Conservation (phyloP, 2,329 filamentous ascomycete species). For the Aspergillus ustus region DNA sequence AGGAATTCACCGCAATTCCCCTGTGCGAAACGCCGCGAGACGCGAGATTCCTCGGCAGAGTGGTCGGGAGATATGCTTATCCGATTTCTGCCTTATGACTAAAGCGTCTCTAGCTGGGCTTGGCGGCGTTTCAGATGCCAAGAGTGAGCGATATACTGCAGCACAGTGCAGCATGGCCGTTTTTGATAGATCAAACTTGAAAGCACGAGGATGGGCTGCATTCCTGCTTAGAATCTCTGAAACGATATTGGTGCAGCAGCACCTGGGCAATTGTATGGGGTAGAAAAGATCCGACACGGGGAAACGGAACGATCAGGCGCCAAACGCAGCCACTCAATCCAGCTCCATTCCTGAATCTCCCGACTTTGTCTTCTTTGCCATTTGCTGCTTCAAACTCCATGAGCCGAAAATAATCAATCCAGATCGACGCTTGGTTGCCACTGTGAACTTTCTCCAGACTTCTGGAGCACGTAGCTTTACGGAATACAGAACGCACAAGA, state of each 20-base stretch:
- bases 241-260: neutral
- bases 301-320: conserved; percentile 10
- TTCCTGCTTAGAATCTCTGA: neutral
- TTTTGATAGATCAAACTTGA: neutral
- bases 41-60: neutral
- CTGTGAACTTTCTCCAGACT: neutral
- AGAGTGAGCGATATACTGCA: neutral
- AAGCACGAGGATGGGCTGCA: neutral
- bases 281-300: conserved; percentile 16
- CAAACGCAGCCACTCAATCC: conserved; percentile 23
- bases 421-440: conserved; percentile 12
- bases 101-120: neutral
- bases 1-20: neutral
- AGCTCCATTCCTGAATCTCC: conserved; percentile 38
- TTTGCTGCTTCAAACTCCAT: conserved; percentile 24
- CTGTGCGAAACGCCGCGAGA: neutral
- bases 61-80: neutral
- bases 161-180: neutral
- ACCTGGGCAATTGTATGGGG: conserved; percentile 8
- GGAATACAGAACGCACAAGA: neutral
- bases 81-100: neutral
- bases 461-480: neutral
- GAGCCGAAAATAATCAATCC: neutral
- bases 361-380: conserved; percentile 30
- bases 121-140: neutral